phyloP scores from a whole-genome alignment of 2,329 filamentous ascomycete species.

The Grosmannia serpens region DNA sequence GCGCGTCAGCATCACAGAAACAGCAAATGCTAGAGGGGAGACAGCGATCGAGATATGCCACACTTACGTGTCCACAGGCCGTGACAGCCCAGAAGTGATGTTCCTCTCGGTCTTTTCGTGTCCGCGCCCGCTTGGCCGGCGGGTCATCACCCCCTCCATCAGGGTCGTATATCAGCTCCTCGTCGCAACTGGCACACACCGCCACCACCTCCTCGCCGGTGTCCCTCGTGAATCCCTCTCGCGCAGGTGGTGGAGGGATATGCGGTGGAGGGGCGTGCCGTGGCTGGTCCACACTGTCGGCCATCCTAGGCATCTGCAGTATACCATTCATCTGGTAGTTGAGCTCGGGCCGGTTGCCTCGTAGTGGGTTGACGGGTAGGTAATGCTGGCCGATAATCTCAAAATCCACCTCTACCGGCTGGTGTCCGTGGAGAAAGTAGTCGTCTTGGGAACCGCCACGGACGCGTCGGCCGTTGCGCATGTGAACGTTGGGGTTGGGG shows the following conservation, averaged over 20 bases:
- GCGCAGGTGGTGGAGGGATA: constrained; percentile 49
- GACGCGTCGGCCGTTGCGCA: neutral
- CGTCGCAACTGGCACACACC: constrained; percentile 76
- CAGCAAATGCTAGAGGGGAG: neutral
- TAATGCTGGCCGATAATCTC: constrained; percentile 14
- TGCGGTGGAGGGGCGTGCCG: constrained; percentile 49
- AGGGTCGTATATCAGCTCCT: constrained; percentile 69
- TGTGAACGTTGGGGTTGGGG: neutral
- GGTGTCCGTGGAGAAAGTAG: neutral
- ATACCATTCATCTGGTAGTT: constrained; percentile 23
- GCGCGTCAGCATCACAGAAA: neutral
- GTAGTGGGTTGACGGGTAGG: constrained; percentile 14
- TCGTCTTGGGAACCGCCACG: neutral
- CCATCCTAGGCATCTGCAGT: constrained; percentile 2
- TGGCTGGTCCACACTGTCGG: constrained; percentile 19
- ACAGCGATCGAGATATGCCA: neutral
- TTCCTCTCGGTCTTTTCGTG: constrained; percentile 47
- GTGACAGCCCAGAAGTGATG: constrained; percentile 90
- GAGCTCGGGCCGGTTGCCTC: constrained; percentile 19
- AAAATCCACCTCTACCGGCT: constrained; percentile 14
- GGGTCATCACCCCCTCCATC: constrained; percentile 21
- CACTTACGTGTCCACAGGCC: constrained; percentile 75
- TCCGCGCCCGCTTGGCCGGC: constrained; percentile 28
- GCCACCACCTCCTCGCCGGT: constrained; percentile 61
- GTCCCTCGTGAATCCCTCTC: constrained; percentile 69